Evolutionary conservation across 2,329 filamentous ascomycete genomes (phyloP), one percentile per base, ranked within the genome.

Genomic region (Fusarium guadeloupense): DNA sequence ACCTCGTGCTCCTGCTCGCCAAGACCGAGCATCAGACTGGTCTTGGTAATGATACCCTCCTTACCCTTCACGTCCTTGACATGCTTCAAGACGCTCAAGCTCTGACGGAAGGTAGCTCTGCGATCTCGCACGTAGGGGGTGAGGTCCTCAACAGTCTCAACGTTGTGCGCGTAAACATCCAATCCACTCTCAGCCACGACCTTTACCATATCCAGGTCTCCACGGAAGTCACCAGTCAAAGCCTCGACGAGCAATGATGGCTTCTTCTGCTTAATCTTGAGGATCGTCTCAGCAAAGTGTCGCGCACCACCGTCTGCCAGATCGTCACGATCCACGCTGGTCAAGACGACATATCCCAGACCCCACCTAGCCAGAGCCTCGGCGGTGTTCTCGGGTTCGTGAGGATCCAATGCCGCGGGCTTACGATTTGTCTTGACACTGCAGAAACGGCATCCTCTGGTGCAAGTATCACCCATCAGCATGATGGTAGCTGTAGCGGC

Each of bases 401-500:
- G 94, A 3, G 92, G 91, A 74, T 99, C 95, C 43, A 99, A 84
- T 10, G 95, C 91, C 35, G 89, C 79, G 12, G 92, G 88, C 1
- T 81, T 79, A 37, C 90, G 88, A 54, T 81, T 89, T 4, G 95
- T 99, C 83, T 98, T 98, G 46, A 99, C 95, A 65, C 89, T 92
- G 83, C 95, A 99, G 82, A 99, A 99, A 47, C 95, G 87, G 78
- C 95, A 99, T 16, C 94, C 95, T 57, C 95, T 86, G 16, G 95
- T 99, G 78, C 95, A 99, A 9, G 94, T 98, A 76, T 99, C 95
- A 64, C 95, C 95, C 93, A 98, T 98, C 41, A 99, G 81, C 95
- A 99, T 99, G 77, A 99, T 98, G 10, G 95, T 99, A 3, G 95
- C 95, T 26, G 95, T 99, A 5, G 95, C 95, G 21, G 92, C 89